A percentile compares a stretch with the other conserved stretches of the same genome.
Conservation (phyloP, 1,284 basidiomycete genomes). For the Cryptococcus amylolentus region DNA sequence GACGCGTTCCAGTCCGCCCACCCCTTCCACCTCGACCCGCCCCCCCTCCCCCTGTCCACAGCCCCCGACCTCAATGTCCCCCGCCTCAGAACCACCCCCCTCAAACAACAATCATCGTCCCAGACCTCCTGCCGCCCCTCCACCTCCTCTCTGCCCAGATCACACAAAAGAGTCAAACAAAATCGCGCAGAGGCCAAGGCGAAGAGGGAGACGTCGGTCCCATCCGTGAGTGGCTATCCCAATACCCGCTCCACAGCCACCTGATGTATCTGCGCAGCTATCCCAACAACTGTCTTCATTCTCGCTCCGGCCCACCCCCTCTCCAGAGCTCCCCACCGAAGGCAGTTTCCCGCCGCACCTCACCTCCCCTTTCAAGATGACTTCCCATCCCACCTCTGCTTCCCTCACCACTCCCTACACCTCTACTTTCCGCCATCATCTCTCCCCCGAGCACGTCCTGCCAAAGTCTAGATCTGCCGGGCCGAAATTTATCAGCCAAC, state of each 20-base stretch:
- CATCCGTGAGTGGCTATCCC: slow-evolving; percentile 27
- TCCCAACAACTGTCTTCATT: slow-evolving; percentile 39
- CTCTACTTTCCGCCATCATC: neutral
- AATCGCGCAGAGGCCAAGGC: slow-evolving; percentile 1
- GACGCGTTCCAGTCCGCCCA: neutral
- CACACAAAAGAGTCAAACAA: slow-evolving; percentile 33
- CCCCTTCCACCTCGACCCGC: neutral
- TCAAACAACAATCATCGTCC: neutral
- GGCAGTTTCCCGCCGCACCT: neutral
- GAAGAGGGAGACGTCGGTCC: slow-evolving; percentile 38
- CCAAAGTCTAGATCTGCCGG: neutral
- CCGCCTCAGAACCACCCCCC: neutral
- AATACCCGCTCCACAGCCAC: neutral
- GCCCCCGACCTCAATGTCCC: neutral
- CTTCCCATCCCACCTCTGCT: slow-evolving; percentile 14
- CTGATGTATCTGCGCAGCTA: slow-evolving; percentile 21
- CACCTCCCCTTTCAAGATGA: slow-evolving; percentile 4
- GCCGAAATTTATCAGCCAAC: neutral
- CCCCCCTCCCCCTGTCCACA: neutral
- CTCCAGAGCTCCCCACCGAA: slow-evolving; percentile 9
- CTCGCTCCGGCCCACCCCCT: slow-evolving; percentile 31
- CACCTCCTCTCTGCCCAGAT: slow-evolving; percentile 21
- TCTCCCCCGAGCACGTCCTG: neutral
- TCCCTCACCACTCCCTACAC: neutral
- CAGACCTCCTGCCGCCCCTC: slow-evolving; percentile 11